phyloP scores from a whole-genome alignment of 176 grass and related monocot species.

The Elymus sibiricus region DNA sequence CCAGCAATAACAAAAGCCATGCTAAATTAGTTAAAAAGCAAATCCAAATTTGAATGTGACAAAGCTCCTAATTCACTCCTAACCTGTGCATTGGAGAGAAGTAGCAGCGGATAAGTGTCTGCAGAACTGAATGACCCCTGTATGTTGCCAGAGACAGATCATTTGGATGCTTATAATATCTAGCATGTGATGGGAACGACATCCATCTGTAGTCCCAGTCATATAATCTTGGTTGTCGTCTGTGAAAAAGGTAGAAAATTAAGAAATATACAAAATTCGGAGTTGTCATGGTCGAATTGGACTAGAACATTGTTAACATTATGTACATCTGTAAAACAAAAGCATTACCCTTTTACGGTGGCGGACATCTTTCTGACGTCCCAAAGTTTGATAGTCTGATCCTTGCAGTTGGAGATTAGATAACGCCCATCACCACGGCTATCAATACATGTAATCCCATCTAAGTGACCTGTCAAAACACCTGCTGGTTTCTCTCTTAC shows the following conservation, averaged over 20 bases:
- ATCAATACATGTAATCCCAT: conserved; percentile 95
- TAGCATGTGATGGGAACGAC: conserved; percentile 54
- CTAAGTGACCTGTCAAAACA: conserved; percentile 75
- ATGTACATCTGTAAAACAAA: conserved; percentile 13
- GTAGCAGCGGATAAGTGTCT: conserved; percentile 90
- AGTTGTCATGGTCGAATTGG: not conserved
- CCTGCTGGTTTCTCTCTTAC: conserved; percentile 60
- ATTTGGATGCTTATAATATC: conserved; percentile 52
- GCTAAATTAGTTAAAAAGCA: not conserved
- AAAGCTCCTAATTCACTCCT: conserved; percentile 2
- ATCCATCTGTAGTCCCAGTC: conserved; percentile 90
- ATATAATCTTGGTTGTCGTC: conserved; percentile 33
- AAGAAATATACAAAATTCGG: not conserved
- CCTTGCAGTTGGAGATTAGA: conserved; percentile 95
- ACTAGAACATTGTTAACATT: not conserved
- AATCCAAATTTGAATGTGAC: not conserved
- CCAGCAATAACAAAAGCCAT: not conserved
- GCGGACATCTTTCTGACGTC: conserved; percentile 92
- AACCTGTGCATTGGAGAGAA: conserved; percentile 90
- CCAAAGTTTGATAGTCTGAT: conserved; percentile 98
- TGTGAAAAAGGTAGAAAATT: conserved; percentile 15
- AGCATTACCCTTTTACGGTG: conserved; percentile 24
- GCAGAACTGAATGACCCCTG: conserved; percentile 84
- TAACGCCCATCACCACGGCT: conserved; percentile 84
- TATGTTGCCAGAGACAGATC: conserved; percentile 87